These are phyloP conservation scores for Metschnikowia gruessii DNA, from an alignment of 805 yeast genomes.

Conservation along the genomic window DNA sequence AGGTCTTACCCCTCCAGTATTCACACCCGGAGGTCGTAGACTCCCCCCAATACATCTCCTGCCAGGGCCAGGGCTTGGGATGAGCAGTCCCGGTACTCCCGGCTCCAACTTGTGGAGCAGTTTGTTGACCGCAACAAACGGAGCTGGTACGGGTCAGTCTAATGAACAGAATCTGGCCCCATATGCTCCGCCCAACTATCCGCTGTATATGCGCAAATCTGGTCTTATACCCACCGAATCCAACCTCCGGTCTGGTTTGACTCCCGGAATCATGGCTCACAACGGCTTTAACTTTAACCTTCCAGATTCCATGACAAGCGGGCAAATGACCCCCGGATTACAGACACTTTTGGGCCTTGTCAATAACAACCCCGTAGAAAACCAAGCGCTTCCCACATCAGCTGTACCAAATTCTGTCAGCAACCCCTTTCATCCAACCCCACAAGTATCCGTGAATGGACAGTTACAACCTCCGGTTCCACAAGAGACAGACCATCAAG, in stretches of 20 bases:
- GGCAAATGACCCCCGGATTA: conserved; percentile 50
- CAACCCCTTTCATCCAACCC: background rate
- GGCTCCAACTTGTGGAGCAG: conserved; percentile 49
- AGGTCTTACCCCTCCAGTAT: conserved; percentile 46
- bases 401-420: background rate
- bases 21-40: conserved; percentile 60
- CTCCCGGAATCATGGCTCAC: conserved; percentile 49
- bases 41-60: conserved; percentile 51
- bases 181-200: conserved; percentile 10
- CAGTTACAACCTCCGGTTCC: conserved; percentile 2
- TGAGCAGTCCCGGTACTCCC: conserved; percentile 50
- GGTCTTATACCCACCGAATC: conserved; percentile 80
- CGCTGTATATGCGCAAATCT: conserved; percentile 41
- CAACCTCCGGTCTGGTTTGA: conserved; percentile 63
- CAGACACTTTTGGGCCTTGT: conserved; percentile 37
- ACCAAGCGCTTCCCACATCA: background rate
- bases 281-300: conserved; percentile 36
- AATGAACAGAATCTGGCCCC: conserved; percentile 7
- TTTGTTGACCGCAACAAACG: conserved; percentile 42
- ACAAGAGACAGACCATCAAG: background rate
- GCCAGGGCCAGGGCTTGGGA: conserved; percentile 47
- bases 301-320: conserved; percentile 40
- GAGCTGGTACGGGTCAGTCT: conserved; percentile 6
- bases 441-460: conserved; percentile 1
- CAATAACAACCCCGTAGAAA: conserved; percentile 5